Evolutionary conservation across 2,329 filamentous ascomycete species (phyloP).

Genomic region (Fusarium papillatum): DNA sequence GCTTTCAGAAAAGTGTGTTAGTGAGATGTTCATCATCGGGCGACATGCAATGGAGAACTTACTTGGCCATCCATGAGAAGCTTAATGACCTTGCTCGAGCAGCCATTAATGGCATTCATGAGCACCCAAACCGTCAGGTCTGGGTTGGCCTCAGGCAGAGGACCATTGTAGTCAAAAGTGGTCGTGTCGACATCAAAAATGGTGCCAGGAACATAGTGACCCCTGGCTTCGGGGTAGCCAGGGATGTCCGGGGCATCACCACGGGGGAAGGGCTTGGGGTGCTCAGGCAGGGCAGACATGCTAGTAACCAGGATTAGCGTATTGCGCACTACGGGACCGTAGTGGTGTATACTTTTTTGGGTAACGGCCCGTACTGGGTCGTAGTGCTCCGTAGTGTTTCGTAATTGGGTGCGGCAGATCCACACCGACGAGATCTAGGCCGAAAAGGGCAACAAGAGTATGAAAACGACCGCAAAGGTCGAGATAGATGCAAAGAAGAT

Average conservation of each 20-base stretch:
- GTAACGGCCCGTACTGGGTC: background rate
- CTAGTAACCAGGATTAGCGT: background rate
- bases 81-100: background rate
- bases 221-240: background rate
- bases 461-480: background rate
- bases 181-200: background rate
- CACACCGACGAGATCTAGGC: background rate
- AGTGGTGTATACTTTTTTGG: background rate
- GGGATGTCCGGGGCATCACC: background rate
- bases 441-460: background rate
- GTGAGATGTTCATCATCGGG: background rate
- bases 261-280: background rate
- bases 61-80: background rate
- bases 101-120: background rate
- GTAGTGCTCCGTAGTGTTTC: background rate
- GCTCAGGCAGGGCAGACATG: background rate
- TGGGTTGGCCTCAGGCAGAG: background rate
- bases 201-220: background rate
- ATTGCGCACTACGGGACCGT: background rate
- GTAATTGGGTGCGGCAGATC: background rate
- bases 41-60: background rate
- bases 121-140: constrained; percentile 1
- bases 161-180: background rate
- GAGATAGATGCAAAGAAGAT: background rate
- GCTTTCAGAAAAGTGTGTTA: background rate